These are phyloP conservation scores for Nematodospora valgi DNA, from an alignment of 805 yeast genomes.

Conservation along the genomic window DNA sequence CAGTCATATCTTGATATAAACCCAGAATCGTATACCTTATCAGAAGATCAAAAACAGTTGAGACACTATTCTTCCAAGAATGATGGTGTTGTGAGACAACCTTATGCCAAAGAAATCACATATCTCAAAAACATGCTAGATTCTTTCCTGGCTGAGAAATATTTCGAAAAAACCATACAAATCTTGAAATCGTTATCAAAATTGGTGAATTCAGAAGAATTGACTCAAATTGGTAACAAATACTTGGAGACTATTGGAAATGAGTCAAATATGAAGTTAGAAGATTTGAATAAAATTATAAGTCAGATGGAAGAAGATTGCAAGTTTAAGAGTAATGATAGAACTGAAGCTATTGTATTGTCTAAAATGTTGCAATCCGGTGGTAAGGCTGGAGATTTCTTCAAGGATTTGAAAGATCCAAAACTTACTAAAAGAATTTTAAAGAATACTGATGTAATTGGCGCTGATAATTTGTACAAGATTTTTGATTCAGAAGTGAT, in stretches of 20 bases:
- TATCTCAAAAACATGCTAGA: conserved; percentile 77
- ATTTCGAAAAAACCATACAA: conserved; percentile 66
- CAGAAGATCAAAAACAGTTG: too few species aligned
- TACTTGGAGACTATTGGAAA: conserved; percentile 45
- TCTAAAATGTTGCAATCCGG: conserved; percentile 31
- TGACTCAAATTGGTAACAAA: conserved; percentile 66
- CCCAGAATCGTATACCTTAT: not conserved
- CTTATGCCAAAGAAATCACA: conserved; percentile 53
- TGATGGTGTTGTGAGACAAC: conserved; percentile 40
- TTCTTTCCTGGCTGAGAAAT: conserved; percentile 66
- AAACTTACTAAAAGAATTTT: conserved; percentile 26
- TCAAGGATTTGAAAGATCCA: conserved; percentile 10
- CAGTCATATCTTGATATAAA: too few species aligned
- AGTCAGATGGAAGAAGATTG: conserved; percentile 22
- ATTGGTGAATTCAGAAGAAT: conserved; percentile 40
- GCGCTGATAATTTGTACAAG: conserved; percentile 42
- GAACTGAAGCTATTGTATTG: conserved; percentile 58
- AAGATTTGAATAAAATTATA: conserved; percentile 44
- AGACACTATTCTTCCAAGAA: conserved; percentile 31
- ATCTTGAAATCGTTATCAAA: conserved; percentile 57
- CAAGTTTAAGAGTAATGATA: conserved; percentile 42
- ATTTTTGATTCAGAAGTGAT: conserved; percentile 24
- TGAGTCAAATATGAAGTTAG: conserved; percentile 31
- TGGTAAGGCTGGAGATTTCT: conserved; percentile 11
- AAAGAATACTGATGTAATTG: conserved; percentile 50